Base-by-base conservation (phyloP, 2,329 filamentous ascomycete species). In the Microsporum ferrugineum region DNA sequence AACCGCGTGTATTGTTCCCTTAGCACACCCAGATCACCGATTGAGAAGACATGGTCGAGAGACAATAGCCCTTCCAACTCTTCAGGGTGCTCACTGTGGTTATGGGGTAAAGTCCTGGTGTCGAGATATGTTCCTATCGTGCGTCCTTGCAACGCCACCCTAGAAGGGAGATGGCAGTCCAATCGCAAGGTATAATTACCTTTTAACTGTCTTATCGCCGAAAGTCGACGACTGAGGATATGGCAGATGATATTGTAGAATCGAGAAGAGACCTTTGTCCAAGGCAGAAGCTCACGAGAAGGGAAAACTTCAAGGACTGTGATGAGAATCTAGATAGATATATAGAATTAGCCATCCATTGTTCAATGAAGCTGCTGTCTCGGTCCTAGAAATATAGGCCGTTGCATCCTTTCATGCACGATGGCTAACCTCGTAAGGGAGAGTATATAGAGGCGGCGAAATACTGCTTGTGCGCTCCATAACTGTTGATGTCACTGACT, bases 191-290 rank as follows among this genome's bases (percentile, higher is more conserved):
- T 55, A 55, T 55, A 55, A 7, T 36, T 31, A 5, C 33, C 51
- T 7, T 36, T 36, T n/a, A 55, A 10, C 31, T 36, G 51, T 31
- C 33, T 17, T 17, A 55, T 55, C 1, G 51, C 51, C 14, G 31
- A n/a, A 17, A 55, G 33, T 3, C 51, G 29, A 31, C 23, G 33
- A 23, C 31, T 36, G 27, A 55, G 23, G 31, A 55, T 55, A 36
- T 55, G 51, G 51, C 51, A 55, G 51, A 55, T 55, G 12, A 55
- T 36, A 12, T 55, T 55, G 51, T 55, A 55, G 51, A 55, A 55
- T 31, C 33, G 51, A 36, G 51, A 55, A 5, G 51, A 55, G 14
- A 55, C 51, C 6, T 34, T 34, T 1, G 51, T 55, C 51, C 51
- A 55, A 5, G 31, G 51, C 51, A 55, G 17, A 36, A 55, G 29